Conservation (phyloP, 2,329 filamentous ascomycete genomes). For the Pseudogymnoascus sp. region DNA sequence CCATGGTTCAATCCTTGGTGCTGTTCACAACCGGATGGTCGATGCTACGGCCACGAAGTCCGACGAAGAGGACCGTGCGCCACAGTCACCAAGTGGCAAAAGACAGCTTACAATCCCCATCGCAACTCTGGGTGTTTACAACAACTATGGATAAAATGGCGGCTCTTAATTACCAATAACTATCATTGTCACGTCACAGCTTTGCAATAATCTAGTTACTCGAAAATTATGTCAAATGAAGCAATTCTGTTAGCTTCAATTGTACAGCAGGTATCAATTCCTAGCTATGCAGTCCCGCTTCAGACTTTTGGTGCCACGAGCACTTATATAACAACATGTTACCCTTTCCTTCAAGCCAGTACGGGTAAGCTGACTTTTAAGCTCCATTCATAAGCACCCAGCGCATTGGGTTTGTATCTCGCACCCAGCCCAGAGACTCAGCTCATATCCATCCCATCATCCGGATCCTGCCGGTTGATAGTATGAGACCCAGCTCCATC, state of each 20-base stretch:
- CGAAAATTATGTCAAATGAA: not conserved
- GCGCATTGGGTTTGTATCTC: not conserved
- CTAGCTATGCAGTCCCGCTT: not conserved
- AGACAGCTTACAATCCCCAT: not conserved
- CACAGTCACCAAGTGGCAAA: not conserved
- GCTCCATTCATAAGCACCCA: not conserved
- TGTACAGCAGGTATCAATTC: not conserved
- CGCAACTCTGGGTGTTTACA: not conserved
- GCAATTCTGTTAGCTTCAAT: not conserved
- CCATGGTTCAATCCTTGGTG: not conserved
- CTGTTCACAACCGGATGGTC: not conserved
- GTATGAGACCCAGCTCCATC: not conserved
- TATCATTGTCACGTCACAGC: not conserved
- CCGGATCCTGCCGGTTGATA: constrained; percentile 6
- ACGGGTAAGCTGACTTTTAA: not conserved
- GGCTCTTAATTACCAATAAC: not conserved
- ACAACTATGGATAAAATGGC: not conserved
- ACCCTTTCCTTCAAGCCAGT: not conserved
- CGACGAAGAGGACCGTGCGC: not conserved
- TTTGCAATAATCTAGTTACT: not conserved
- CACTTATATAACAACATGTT: not conserved
- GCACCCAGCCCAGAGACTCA: not conserved
- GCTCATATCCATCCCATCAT: constrained; percentile 9
- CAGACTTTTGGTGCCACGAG: not conserved
- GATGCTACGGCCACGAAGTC: not conserved